Percentiles rank a stretch among this genome's conserved stretches.
Conservation (phyloP, 495 filamentous ascomycete species). For the Halenospora varia region DNA sequence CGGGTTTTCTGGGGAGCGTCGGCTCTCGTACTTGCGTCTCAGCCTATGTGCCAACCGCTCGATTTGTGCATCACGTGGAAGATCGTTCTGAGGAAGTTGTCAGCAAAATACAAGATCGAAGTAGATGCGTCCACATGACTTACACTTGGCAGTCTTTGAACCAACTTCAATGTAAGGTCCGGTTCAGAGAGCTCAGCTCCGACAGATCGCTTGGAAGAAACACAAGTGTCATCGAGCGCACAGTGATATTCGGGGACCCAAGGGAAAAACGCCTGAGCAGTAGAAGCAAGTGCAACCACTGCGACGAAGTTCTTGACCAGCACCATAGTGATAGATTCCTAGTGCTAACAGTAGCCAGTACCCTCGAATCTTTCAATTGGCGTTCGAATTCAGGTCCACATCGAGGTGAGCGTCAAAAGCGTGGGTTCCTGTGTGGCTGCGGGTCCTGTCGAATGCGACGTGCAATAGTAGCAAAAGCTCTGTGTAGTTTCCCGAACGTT, state of each 20-base stretch:
- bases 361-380: not conserved
- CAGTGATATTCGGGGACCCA: not conserved
- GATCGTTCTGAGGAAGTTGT: not conserved
- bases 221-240: not conserved
- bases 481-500: too few relatives aligned
- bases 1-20: not conserved
- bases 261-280: not conserved
- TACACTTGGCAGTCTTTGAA: not conserved
- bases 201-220: not conserved
- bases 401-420: not conserved
- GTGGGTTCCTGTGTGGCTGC: not conserved
- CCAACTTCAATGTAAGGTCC: not conserved
- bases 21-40: not conserved
- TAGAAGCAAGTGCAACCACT: not conserved
- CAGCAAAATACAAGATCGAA: too few relatives aligned
- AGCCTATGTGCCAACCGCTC: not conserved
- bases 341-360: not conserved
- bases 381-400: not conserved
- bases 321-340: not conserved
- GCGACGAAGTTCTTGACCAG: not conserved
- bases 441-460: not conserved
- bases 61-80: not conserved
- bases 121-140: too few relatives aligned
- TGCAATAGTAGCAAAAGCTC: too few relatives aligned
- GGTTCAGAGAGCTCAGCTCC: not conserved